These are phyloP conservation scores for Ilex paraguariensis DNA, from an alignment of 305 asterid genomes.

Conservation along the genomic window DNA sequence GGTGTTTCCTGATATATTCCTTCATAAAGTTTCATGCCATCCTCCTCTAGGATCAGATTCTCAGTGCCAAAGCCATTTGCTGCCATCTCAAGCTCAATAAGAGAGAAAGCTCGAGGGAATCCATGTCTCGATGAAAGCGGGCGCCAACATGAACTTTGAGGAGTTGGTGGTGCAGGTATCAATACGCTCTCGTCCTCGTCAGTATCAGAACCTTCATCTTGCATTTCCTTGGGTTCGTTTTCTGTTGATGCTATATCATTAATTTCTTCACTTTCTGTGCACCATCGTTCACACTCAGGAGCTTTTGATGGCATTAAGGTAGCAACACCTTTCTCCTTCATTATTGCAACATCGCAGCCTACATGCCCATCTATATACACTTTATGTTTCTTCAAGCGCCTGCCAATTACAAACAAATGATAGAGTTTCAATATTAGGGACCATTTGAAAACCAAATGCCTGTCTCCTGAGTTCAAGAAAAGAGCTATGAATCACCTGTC, in stretches of 20 bases:
- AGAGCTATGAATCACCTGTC: constrained; percentile 4
- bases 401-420: neutral
- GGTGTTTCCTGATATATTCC: constrained; percentile 3
- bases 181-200: neutral
- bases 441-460: neutral
- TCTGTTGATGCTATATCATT: neutral
- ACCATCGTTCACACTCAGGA: constrained; percentile 6
- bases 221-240: neutral
- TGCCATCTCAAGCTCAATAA: constrained; percentile 6
- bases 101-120: constrained; percentile 3
- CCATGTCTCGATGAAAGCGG: constrained; percentile 4
- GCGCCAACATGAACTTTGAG: constrained; percentile 5
- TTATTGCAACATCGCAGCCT: constrained; percentile 10
- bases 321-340: constrained; percentile 10
- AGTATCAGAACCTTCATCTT: neutral
- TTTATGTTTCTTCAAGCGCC: constrained; percentile 9
- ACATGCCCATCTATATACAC: constrained; percentile 12
- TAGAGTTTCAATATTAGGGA: neutral
- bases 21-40: neutral
- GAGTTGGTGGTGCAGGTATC: constrained; percentile 1
- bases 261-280: constrained; percentile 1
- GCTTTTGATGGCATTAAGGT: constrained; percentile 12
- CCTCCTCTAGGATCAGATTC: neutral
- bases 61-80: constrained; percentile 1
- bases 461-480: neutral